Percentiles rank a stretch among this genome's conserved stretches.
Conservation (phyloP, 2,329 filamentous ascomycete species). For the Colletotrichum sojae region DNA sequence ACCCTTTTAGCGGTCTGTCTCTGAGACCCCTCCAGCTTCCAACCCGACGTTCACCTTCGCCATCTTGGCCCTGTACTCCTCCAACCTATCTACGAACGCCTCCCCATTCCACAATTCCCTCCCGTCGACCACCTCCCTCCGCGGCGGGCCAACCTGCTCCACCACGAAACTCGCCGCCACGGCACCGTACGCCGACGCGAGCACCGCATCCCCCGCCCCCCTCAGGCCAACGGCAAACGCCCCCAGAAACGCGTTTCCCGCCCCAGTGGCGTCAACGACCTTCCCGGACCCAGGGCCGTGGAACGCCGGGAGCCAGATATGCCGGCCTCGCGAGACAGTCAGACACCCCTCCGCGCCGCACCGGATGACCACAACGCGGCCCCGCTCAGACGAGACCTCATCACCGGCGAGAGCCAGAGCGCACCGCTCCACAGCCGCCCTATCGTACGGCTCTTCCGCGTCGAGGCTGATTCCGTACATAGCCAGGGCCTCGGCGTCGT, state of each 20-base stretch:
- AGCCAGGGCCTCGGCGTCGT: conserved; percentile 2
- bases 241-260: conserved; percentile 30
- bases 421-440: neutral
- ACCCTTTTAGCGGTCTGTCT: neutral
- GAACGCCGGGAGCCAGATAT: conserved; percentile 29
- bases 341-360: conserved; percentile 23
- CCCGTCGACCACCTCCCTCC: conserved; percentile 7
- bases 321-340: neutral
- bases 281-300: neutral
- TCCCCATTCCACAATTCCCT: conserved; percentile 28
- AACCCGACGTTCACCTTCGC: neutral
- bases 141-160: conserved; percentile 27
- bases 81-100: conserved; percentile 19
- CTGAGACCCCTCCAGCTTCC: neutral
- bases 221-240: conserved; percentile 5
- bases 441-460: neutral
- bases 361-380: neutral
- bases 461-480: neutral
- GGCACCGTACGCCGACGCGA: conserved; percentile 28
- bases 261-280: conserved; percentile 14
- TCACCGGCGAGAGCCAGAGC: neutral
- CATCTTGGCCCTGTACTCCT: conserved; percentile 8
- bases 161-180: conserved; percentile 35
- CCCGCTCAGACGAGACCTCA: neutral
- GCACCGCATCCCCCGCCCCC: conserved; percentile 8